A percentile compares a stretch with the other conserved stretches of the same genome.
Conservation (phyloP, 2,329 filamentous ascomycete genomes). For the Hypoxylon sp. region DNA sequence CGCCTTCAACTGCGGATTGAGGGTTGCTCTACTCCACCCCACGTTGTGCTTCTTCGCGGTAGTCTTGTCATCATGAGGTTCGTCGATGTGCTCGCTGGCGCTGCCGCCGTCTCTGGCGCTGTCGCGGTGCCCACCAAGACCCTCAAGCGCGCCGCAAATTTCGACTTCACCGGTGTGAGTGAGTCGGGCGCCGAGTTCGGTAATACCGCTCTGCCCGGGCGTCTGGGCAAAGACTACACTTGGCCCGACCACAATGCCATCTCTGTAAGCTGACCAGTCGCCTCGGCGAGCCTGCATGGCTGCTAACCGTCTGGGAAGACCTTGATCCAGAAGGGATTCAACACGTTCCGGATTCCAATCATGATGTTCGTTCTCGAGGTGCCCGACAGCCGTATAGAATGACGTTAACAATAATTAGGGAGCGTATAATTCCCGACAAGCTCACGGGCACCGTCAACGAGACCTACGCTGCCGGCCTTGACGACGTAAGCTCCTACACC, state of each 20-base stretch:
- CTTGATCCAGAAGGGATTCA: conserved; percentile 65
- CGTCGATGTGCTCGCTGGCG: conserved; percentile 50
- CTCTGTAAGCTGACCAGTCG: conserved; percentile 48
- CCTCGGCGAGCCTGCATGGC: conserved; percentile 1
- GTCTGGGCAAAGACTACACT: conserved; percentile 68
- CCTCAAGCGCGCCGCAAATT: conserved; percentile 53
- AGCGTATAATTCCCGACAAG: conserved; percentile 63
- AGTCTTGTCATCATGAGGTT: conserved; percentile 52
- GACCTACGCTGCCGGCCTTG: conserved; percentile 47
- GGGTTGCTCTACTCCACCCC: conserved; percentile 12
- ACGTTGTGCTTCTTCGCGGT: conserved; percentile 23
- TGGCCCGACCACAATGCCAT: conserved; percentile 66
- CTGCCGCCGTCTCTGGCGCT: conserved; percentile 49
- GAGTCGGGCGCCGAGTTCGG: conserved; percentile 72
- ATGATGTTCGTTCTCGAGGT: conserved; percentile 61
- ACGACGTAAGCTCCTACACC: conserved; percentile 39
- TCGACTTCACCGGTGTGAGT: conserved; percentile 54
- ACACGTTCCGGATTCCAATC: conserved; percentile 68
- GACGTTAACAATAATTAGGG: conserved; percentile 57
- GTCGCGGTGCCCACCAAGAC: conserved; percentile 50
- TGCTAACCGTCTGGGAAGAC: conserved; percentile 49
- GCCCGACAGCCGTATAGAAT: conserved; percentile 11
- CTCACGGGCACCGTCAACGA: conserved; percentile 57
- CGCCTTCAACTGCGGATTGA: background rate
- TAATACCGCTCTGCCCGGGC: conserved; percentile 65